Conservation (phyloP, 352 stramenopile species). For the Phytophthora syringae region DNA sequence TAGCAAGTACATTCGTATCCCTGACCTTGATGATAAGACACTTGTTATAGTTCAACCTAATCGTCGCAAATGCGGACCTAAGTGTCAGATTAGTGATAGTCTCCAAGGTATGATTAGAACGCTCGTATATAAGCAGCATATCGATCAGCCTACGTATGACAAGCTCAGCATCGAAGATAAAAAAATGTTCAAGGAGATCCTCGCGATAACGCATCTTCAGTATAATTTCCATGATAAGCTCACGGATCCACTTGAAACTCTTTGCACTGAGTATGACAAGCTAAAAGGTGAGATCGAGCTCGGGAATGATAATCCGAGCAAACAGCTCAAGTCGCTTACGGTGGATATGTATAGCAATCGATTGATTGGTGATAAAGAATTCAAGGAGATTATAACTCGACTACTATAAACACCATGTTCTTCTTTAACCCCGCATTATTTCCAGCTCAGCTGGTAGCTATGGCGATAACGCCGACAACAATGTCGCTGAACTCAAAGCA, state of each 20-base stretch:
- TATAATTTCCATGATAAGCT: conserved; percentile 1
- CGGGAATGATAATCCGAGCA: conserved; percentile 2
- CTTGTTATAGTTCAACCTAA: conserved; percentile 9
- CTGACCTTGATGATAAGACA: conserved; percentile 8
- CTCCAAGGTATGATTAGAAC: conserved; percentile 3
- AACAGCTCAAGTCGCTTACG: not conserved
- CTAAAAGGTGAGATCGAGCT: conserved; percentile 1
- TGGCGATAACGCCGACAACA: not conserved
- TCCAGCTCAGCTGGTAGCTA: conserved; percentile 1
- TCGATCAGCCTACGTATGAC: not conserved
- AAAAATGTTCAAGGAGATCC: conserved; percentile 7
- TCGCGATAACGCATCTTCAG: not conserved
- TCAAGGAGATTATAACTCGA: conserved; percentile 1
- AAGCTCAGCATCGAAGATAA: conserved; percentile 1
- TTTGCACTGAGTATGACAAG: conserved; percentile 6
- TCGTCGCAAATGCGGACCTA: not conserved
- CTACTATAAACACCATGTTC: conserved; percentile 7
- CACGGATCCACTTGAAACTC: not conserved
- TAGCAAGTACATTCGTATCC: conserved; percentile 16
- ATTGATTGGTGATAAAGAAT: not conserved
- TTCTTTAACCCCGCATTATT: conserved; percentile 6
- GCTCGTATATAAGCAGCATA: not conserved
- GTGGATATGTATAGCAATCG: conserved; percentile 7
- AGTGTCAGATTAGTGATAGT: conserved; percentile 6
- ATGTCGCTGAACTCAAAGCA: not conserved